phyloP scores from a whole-genome alignment of 129 eudicot species.

The Flaveria linearis region DNA sequence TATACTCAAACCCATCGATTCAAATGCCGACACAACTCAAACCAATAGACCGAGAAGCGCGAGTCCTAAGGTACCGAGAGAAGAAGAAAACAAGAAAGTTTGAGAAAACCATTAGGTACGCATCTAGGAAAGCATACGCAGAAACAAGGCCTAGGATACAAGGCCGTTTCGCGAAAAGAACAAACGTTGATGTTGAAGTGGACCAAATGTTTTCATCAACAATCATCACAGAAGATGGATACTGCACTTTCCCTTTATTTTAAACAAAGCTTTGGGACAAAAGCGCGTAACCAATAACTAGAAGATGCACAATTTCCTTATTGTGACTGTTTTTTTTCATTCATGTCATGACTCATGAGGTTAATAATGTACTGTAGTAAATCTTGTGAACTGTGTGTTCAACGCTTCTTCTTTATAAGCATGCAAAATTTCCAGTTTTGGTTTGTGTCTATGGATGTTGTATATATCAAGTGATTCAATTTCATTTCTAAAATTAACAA shows the following conservation, averaged over 20 bases:
- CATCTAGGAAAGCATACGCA: conserved; percentile 95
- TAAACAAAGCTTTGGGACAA: conserved; percentile 26
- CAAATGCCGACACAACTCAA: conserved; percentile 61
- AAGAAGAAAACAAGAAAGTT: conserved; percentile 87
- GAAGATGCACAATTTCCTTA: conserved; percentile 30
- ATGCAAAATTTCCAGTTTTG: conserved; percentile 21
- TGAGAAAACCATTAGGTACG: conserved; percentile 94
- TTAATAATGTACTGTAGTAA: conserved; percentile 29
- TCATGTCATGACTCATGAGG: conserved; percentile 23
- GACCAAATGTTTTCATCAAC: conserved; percentile 70
- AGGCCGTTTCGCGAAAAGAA: conserved; percentile 91
- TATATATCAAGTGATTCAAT: not conserved
- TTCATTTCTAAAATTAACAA: not conserved
- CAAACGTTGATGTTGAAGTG: conserved; percentile 58
- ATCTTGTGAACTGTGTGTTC: conserved; percentile 32
- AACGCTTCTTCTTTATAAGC: conserved; percentile 15
- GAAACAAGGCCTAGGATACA: conserved; percentile 95
- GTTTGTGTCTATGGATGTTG: conserved; percentile 2
- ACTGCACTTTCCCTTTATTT: conserved; percentile 71
- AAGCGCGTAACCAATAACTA: conserved; percentile 18
- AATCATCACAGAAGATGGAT: conserved; percentile 50
- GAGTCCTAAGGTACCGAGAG: conserved; percentile 90
- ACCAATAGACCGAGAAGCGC: conserved; percentile 76
- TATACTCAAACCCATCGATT: conserved; percentile 55
- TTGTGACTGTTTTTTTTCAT: conserved; percentile 33